Evolutionary conservation across 2,329 filamentous ascomycete species (phyloP), one percentile per base, ranked within the genome.

Genomic region (Huntiella abstrusa): DNA sequence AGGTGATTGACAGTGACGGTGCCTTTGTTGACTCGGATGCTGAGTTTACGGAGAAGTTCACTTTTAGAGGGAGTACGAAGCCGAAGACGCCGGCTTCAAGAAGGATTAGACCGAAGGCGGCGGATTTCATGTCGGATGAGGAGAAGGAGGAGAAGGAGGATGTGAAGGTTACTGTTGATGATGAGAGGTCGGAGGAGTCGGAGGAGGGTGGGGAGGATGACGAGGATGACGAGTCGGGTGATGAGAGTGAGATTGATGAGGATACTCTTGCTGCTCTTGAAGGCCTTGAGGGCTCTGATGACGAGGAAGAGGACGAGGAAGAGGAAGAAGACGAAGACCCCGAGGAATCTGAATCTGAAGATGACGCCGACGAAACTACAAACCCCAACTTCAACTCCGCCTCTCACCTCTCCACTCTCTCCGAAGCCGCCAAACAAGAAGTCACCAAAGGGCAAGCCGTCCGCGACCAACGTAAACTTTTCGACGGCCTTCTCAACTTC

Each of bases 21-120:
- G 88, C 85, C 0, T 78, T 96, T 57, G 83, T 77, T 3, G 77
- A 82, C 46, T 91, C 83, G 53, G 88, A 96, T 55, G 79, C 84
- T 53, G 85, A 92, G 59, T 72, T 71, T 44, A 85, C 94, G 55
- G 77, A 81, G 53, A 75, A 74, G 1, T 94, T 83, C 57, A 73
- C 64, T 0, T 78, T 79, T 52, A 63, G 70, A 32, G 73, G 73
- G 16, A 78, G 73, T 59, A 68, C 67, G 2, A 71, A 70, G 51
- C 65, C 69, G 4, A 63, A 60, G 45, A 57, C 56, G 12, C 53
- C 59, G 56, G 58, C 51, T 54, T 49, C 8, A 52, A 50, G 33
- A 8, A 60, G 59, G 12, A 65, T 60, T 47, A 60, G 70, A 51
- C 63, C 67, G 5, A 70, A 60, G 36, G 73, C 71, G 33, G 69